Percentiles rank a stretch among this genome's conserved stretches.
These are phyloP conservation scores for Salvia hispanica DNA, from an alignment of 257 asterid species.

Conservation along the genomic window DNA sequence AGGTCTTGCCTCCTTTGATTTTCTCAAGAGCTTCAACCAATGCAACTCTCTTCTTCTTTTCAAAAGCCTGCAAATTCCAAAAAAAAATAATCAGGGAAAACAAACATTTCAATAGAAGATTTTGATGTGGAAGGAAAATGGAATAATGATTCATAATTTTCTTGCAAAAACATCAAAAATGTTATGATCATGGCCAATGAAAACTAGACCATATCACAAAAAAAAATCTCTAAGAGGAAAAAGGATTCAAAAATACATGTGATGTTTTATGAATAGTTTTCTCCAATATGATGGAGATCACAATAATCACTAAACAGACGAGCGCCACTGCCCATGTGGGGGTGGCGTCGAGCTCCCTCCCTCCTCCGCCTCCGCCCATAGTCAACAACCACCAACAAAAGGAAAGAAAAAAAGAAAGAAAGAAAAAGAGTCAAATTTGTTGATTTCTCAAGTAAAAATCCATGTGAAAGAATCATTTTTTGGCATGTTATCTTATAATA, in stretches of 20 bases:
- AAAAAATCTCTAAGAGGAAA: neutral
- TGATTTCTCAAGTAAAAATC: conserved; percentile 18
- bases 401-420: neutral
- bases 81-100: neutral
- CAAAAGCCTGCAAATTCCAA: conserved; percentile 59
- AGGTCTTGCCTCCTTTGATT: conserved; percentile 72
- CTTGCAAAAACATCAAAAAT: too few relatives aligned
- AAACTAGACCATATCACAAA: neutral
- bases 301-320: conserved; percentile 61
- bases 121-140: neutral
- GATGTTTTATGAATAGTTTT: conserved; percentile 56
- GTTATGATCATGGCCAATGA: neutral
- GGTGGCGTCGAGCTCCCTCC: conserved; percentile 57
- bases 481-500: conserved; percentile 29
- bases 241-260: conserved; percentile 36
- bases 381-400: conserved; percentile 5
- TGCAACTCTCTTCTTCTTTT: conserved; percentile 56
- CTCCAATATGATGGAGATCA: conserved; percentile 67
- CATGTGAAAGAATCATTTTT: conserved; percentile 3
- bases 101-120: too few relatives aligned
- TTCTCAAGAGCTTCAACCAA: conserved; percentile 92
- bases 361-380: conserved; percentile 53
- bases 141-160: neutral
- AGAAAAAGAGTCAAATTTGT: conserved; percentile 7
- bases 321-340: conserved; percentile 89